These are phyloP conservation scores for Starmerella gropengiesseri DNA, from an alignment of 805 yeast species.

Conservation along the genomic window DNA sequence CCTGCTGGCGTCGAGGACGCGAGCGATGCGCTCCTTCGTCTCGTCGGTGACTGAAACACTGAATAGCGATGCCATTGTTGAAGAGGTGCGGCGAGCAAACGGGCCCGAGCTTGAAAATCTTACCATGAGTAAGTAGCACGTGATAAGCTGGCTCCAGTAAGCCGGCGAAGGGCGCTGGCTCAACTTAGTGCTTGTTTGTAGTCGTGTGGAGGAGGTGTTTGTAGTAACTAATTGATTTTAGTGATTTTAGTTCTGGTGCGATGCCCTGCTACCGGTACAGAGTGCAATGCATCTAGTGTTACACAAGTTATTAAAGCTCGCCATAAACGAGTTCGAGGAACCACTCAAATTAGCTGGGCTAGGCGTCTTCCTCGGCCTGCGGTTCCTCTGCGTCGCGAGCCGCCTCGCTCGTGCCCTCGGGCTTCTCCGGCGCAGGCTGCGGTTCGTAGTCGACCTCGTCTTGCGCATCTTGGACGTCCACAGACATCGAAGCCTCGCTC, in stretches of 20 bases:
- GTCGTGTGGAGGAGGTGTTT: too few species aligned
- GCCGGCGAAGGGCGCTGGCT: too few species aligned
- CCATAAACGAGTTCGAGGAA: too few species aligned
- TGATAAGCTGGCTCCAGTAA: too few species aligned
- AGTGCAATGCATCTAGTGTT: too few species aligned
- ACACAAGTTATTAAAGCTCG: too few species aligned
- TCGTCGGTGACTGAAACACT: constrained; percentile 32
- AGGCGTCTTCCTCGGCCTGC: background rate
- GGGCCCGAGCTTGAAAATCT: background rate
- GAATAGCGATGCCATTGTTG: constrained; percentile 20
- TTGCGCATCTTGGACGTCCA: background rate
- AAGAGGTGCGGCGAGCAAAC: too few species aligned
- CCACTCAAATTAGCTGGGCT: too few species aligned
- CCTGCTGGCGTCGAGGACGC: constrained; percentile 70
- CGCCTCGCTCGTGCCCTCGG: background rate
- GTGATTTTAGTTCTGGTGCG: too few species aligned
- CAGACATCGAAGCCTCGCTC: background rate
- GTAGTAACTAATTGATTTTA: too few species aligned
- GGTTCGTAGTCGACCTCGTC: background rate
- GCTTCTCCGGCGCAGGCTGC: background rate
- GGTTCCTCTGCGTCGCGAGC: background rate
- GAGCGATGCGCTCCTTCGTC: constrained; percentile 70
- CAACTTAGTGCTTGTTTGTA: too few species aligned
- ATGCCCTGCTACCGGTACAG: too few species aligned
- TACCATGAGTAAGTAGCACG: constrained; percentile 1